Conservation (phyloP, 768 basidiomycete genomes). For the Auricularia auricula-judae region DNA sequence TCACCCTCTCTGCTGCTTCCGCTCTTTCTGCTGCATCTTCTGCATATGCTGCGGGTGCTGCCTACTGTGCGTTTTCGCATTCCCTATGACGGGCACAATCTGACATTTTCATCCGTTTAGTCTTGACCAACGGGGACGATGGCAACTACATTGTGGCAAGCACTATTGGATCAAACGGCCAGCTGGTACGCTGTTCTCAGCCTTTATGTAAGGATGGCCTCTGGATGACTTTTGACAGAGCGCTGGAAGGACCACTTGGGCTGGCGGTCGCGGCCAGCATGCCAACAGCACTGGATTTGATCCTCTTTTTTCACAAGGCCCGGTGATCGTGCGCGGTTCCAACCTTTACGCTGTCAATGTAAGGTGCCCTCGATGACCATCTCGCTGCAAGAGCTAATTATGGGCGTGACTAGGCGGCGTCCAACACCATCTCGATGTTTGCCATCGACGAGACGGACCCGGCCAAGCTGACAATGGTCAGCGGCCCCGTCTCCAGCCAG, state of each 20-base stretch:
- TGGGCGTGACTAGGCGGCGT: constrained; percentile 6
- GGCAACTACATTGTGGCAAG: constrained; percentile 35
- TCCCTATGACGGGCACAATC: no score
- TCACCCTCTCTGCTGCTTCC: no score
- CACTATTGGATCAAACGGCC: constrained; percentile 30
- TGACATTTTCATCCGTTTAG: constrained; percentile 14
- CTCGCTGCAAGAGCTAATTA: not conserved
- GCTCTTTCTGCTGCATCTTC: no score
- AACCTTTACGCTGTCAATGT: constrained; percentile 28
- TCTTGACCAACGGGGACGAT: constrained; percentile 37
- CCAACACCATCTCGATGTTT: constrained; percentile 28
- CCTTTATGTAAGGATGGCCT: no score
- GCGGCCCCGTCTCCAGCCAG: constrained; percentile 10
- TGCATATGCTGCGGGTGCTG: no score
- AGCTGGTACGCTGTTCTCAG: constrained; percentile 7
- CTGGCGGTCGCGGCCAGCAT: constrained; percentile 16
- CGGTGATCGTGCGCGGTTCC: constrained; percentile 25
- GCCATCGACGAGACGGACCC: constrained; percentile 17
- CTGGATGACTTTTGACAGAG: no score
- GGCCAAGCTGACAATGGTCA: constrained; percentile 12
- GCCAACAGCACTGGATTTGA: constrained; percentile 23
- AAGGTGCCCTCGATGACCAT: not conserved
- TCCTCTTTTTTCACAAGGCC: constrained; percentile 30
- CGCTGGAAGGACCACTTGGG: constrained; percentile 18
- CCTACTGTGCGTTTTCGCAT: no score